These are phyloP conservation scores for Nannochloropsis gaditana DNA, from an alignment of 108 stramenopile species.

Conservation along the genomic window DNA sequence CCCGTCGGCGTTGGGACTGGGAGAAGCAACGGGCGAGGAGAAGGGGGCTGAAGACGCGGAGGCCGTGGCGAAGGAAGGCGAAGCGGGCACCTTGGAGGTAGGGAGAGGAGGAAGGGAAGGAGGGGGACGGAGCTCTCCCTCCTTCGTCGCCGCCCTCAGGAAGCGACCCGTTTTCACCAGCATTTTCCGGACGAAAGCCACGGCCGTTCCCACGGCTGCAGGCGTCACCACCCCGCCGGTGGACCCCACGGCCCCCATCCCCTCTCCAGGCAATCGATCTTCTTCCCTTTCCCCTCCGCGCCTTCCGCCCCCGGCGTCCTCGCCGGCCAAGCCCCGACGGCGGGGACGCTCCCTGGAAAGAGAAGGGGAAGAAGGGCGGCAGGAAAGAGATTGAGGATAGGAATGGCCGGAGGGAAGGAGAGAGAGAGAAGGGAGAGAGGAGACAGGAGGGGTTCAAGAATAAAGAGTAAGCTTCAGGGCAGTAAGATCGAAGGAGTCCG, in stretches of 20 bases:
- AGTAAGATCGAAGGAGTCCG: too few species aligned
- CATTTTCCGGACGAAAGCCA: not conserved
- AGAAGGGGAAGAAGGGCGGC: not conserved
- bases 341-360: not conserved
- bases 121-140: too few species aligned
- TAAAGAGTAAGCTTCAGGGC: not conserved
- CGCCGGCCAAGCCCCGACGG: not conserved
- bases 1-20: too few species aligned
- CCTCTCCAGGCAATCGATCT: not conserved
- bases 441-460: not conserved
- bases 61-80: too few species aligned
- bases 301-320: not conserved
- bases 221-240: not conserved
- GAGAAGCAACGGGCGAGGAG: too few species aligned
- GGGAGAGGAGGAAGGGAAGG: too few species aligned
- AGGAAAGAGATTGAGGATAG: not conserved
- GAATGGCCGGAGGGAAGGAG: not conserved
- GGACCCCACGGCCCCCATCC: not conserved
- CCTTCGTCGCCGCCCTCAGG: too few species aligned
- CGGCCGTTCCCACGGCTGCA: not conserved
- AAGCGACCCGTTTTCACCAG: not conserved
- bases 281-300: not conserved
- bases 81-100: too few species aligned
- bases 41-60: too few species aligned
- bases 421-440: not conserved